These are phyloP conservation scores for Penicillium alfredii DNA, from an alignment of 495 filamentous ascomycete species.

Conservation along the genomic window DNA sequence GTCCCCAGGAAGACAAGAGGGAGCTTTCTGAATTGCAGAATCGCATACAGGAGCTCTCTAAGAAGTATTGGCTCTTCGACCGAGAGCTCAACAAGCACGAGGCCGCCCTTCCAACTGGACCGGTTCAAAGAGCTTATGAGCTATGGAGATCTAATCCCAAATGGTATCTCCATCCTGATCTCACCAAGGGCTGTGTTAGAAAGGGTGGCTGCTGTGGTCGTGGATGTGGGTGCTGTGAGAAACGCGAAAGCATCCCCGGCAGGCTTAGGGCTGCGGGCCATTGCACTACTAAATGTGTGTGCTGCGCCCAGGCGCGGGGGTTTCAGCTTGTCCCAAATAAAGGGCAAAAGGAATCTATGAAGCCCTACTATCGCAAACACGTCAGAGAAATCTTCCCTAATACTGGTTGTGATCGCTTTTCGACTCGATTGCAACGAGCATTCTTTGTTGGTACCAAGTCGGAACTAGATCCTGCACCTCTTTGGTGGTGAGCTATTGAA, in stretches of 20 bases:
- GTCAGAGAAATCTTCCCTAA: background rate
- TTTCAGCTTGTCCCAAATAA: background rate
- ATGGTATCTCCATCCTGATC: constrained; percentile 6
- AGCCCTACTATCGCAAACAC: background rate
- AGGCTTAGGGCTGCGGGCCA: background rate
- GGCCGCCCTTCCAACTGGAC: background rate
- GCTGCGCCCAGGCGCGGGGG: background rate
- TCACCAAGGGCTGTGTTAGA: constrained; percentile 3
- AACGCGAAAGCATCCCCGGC: background rate
- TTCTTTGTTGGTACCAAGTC: background rate
- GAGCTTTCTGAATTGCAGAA: background rate
- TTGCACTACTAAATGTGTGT: background rate
- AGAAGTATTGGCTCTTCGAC: background rate
- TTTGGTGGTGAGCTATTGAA: too few species aligned
- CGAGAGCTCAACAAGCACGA: background rate
- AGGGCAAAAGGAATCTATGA: background rate
- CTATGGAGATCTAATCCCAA: constrained; percentile 6
- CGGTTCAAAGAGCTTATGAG: constrained; percentile 1
- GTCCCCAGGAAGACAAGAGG: background rate
- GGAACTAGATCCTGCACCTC: too few species aligned
- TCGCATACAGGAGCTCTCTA: background rate
- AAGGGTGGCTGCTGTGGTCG: background rate
- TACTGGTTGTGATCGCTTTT: too few species aligned
- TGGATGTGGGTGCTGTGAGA: background rate
- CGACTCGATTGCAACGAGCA: background rate